Base-by-base conservation (phyloP, 2,329 filamentous ascomycete genomes). In the Aspergillus pseudonomiae region DNA sequence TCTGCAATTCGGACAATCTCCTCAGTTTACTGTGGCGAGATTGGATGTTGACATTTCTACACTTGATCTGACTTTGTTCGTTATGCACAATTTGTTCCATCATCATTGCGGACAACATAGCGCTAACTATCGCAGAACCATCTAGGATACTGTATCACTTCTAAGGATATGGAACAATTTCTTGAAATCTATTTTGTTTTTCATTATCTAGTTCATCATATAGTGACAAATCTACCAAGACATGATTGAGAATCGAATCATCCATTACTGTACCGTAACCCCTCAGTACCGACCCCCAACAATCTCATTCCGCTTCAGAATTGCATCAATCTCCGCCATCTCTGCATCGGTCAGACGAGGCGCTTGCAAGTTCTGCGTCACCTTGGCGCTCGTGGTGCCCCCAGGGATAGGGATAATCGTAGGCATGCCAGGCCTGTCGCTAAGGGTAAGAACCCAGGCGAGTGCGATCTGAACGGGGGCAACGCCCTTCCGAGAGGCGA, bases 311-410 rank as follows among this genome's bases (percentile, higher is more conserved):
- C 78, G 80, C 65, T 82, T 81, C 65, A 86, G 65, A 62, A 88
- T 80, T 21, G 79, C 77, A 46, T 83, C 81, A 59, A 88, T 79
- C 69, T 84, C 83, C 52, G 81, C 80, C 74, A 86, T 67, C 58
- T 81, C 78, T 19, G 71, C 70, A 46, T 77, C 74, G 2, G 70
- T 71, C 10, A 80, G 66, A 41, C 65, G 60, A 50, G 74, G 69
- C 4, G 74, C 67, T 21, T 70, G 48, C 68, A 71, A 65, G 48
- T 78, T 79, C 67, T 79, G 75, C 36, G 69, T 71, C 32, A 78
- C 71, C 68, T 75, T 78, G 59, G 75, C 71, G 16, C 63, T 68
- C n/a, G 76, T 76, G n/a, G 75, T 78, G 39, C 73, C 72, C 28
- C 76, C 77, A 7, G 75, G 75, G 45, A 78, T 77, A 7, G 76